phyloP scores from a whole-genome alignment of 164 flowering plant species.

The Piper longum region DNA sequence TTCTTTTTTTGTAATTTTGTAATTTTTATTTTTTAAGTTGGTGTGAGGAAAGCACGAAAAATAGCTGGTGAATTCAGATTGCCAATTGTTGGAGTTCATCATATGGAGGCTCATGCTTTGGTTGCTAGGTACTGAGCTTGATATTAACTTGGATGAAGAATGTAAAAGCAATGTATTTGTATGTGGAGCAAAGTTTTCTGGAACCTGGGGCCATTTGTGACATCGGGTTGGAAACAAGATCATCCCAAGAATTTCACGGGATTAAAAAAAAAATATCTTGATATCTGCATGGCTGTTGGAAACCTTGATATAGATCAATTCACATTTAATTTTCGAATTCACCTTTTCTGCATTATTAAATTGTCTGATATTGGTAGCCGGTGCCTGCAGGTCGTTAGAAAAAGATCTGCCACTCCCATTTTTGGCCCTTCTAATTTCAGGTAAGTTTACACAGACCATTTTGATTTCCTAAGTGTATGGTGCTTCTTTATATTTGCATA shows the following conservation, averaged over 20 bases:
- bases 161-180: too few species aligned
- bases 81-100: constrained; percentile 82
- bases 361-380: neutral
- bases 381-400: constrained; percentile 42
- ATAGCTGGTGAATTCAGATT: constrained; percentile 51
- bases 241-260: too few species aligned
- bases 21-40: too few species aligned
- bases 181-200: too few species aligned
- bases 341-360: neutral
- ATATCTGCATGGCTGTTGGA: too few species aligned
- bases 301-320: constrained; percentile 2
- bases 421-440: constrained; percentile 85
- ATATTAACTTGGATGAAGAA: too few species aligned
- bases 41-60: constrained; percentile 77
- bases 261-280: too few species aligned
- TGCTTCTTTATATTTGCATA: neutral
- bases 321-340: constrained; percentile 15
- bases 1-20: too few species aligned
- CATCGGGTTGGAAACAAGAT: too few species aligned
- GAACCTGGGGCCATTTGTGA: too few species aligned
- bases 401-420: constrained; percentile 75
- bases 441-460: constrained; percentile 20
- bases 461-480: neutral
- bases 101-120: constrained; percentile 97
- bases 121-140: constrained; percentile 71